Conservation (phyloP, 495 filamentous ascomycete genomes). For the Zalerion maritima region DNA sequence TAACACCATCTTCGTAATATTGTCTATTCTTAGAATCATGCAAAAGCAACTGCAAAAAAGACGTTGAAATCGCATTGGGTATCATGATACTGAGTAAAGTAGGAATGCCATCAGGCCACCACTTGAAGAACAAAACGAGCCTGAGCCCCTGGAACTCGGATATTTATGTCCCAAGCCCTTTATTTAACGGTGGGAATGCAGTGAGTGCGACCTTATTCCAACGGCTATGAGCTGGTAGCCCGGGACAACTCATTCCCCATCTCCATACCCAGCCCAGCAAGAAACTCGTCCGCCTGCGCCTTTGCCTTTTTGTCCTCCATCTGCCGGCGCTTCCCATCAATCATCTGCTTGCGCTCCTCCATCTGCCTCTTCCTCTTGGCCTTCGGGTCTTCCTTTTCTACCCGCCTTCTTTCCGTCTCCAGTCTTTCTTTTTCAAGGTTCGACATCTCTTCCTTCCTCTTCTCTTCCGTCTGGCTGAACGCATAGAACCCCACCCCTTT, state of each 20-base stretch:
- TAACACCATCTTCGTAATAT: too few relatives aligned
- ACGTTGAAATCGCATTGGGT: too few relatives aligned
- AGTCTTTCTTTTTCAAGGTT: constrained; percentile 47
- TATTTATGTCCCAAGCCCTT: neutral
- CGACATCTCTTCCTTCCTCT: constrained; percentile 60
- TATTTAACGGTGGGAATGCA: too few relatives aligned
- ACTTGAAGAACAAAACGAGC: neutral
- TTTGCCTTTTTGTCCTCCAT: constrained; percentile 41
- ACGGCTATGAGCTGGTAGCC: neutral
- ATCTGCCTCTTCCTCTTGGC: constrained; percentile 24
- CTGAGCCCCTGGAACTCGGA: constrained; percentile 1
- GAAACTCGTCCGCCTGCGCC: constrained; percentile 59
- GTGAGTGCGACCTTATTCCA: too few relatives aligned
- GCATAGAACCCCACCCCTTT: constrained; percentile 85
- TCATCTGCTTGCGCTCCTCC: constrained; percentile 31
- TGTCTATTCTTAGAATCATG: too few relatives aligned
- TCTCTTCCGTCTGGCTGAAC: constrained; percentile 58
- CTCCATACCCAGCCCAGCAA: constrained; percentile 39
- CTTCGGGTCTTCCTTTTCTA: constrained; percentile 37
- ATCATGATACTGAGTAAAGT: too few relatives aligned
- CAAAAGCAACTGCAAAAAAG: too few relatives aligned
- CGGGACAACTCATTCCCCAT: constrained; percentile 8
- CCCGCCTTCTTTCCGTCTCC: constrained; percentile 50
- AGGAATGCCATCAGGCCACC: too few relatives aligned
- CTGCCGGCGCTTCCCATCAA: constrained; percentile 37